A percentile compares a stretch with the other conserved stretches of the same genome.
phyloP scores from a whole-genome alignment of 768 basidiomycete species.

The Podaxis sp. region DNA sequence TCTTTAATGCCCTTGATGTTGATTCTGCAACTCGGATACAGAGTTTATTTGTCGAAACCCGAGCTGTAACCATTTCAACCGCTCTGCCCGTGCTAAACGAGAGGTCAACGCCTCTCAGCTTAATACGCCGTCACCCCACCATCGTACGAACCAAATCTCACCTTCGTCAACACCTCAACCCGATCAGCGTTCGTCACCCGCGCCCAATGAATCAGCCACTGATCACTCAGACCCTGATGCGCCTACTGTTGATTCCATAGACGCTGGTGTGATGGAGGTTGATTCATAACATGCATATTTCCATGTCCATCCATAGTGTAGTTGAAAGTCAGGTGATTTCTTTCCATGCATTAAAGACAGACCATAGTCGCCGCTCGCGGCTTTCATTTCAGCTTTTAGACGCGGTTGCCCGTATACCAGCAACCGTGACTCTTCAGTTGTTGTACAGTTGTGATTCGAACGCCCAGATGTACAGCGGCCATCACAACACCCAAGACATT shows the following conservation, averaged over 20 bases:
- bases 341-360: not conserved
- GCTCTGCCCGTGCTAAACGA: conserved; percentile 36
- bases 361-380: not conserved
- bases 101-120: conserved; percentile 15
- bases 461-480: not conserved
- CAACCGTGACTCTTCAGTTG: not conserved
- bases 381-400: not conserved
- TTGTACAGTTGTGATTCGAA: not conserved
- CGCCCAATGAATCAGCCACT: not conserved
- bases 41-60: conserved; percentile 19
- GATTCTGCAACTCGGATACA: not conserved
- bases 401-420: conserved; percentile 1
- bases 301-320: not conserved
- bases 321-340: not conserved
- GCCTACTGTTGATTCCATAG: conserved; percentile 10
- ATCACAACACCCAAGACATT: not conserved
- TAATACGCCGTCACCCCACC: not conserved
- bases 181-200: not conserved
- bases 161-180: not conserved
- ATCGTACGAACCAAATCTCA: not conserved
- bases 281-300: not conserved
- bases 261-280: conserved; percentile 7
- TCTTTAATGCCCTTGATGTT: not conserved
- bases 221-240: conserved; percentile 2
- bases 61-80: conserved; percentile 83